phyloP scores from a whole-genome alignment of 2,329 filamentous ascomycete genomes.

The Biscogniauxia sp. region DNA sequence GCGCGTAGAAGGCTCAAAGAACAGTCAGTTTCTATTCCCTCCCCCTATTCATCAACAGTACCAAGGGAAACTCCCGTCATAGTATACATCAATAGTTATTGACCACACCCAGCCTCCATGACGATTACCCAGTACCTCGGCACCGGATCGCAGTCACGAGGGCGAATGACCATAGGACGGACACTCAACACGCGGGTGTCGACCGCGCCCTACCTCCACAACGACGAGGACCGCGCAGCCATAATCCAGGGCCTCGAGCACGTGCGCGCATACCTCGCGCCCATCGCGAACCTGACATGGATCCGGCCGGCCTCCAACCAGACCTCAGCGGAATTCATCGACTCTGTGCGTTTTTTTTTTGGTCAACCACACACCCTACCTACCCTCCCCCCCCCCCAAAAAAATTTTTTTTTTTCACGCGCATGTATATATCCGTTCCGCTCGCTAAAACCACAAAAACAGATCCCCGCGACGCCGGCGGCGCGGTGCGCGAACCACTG shows the following conservation, averaged over 20 bases:
- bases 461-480: conserved; percentile 34
- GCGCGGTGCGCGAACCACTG: conserved; percentile 47
- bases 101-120: conserved; percentile 43
- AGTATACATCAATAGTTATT: no score
- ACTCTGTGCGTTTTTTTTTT: conserved; percentile 35
- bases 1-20: conserved; percentile 48
- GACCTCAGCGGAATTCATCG: conserved; percentile 53
- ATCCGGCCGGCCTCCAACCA: conserved; percentile 50
- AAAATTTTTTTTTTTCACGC: no score
- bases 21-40: conserved; percentile 11
- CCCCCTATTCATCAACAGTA: no score
- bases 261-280: conserved; percentile 50
- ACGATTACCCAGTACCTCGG: conserved; percentile 59
- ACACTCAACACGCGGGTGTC: conserved; percentile 57
- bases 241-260: conserved; percentile 60
- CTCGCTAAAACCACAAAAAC: no score
- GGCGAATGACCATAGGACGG: conserved; percentile 55
- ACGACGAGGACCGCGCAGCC: conserved; percentile 55
- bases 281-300: conserved; percentile 53
- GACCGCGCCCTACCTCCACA: conserved; percentile 54
- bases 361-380: no score
- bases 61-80: no score
- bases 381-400: no score
- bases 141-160: conserved; percentile 57
- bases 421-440: no score